A percentile compares a stretch with the other conserved stretches of the same genome.
phyloP scores from a whole-genome alignment of 805 yeast species.

The Hanseniaspora meyeri region DNA sequence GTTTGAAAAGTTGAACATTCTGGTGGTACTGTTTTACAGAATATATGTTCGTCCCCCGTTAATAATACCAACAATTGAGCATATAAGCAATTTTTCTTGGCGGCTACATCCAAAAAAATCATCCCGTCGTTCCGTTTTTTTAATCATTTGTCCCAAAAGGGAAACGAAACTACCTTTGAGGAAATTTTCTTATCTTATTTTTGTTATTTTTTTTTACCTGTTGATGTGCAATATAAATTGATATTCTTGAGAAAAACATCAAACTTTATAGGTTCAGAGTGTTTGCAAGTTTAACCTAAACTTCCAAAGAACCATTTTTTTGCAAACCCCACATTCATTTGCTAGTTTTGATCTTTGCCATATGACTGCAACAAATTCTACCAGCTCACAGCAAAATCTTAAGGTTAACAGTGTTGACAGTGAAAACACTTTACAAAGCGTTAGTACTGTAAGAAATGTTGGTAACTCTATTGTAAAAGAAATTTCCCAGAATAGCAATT shows the following conservation, averaged over 20 bases:
- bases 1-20: too few species aligned
- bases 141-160: background rate
- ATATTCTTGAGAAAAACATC: too few species aligned
- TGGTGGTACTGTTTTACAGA: too few species aligned
- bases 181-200: background rate
- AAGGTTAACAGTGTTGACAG: background rate
- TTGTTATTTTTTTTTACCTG: background rate
- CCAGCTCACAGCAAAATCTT: background rate
- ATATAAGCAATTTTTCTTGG: background rate
- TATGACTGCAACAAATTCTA: background rate
- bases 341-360: background rate
- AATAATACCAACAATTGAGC: too few species aligned
- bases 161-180: background rate
- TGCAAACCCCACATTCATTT: too few species aligned
- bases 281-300: too few species aligned
- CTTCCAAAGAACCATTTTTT: too few species aligned
- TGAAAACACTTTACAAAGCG: background rate
- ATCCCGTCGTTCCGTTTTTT: background rate
- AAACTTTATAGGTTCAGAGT: too few species aligned
- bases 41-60: too few species aligned
- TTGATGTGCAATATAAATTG: background rate
- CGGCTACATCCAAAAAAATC: background rate
- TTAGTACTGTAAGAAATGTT: slow-evolving; percentile 3
- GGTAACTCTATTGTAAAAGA: background rate
- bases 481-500: background rate